Evolutionary conservation across 306 rosid genomes (phyloP), one percentile per base, ranked within the genome.

Genomic region (Notholithocarpus densiflorus): DNA sequence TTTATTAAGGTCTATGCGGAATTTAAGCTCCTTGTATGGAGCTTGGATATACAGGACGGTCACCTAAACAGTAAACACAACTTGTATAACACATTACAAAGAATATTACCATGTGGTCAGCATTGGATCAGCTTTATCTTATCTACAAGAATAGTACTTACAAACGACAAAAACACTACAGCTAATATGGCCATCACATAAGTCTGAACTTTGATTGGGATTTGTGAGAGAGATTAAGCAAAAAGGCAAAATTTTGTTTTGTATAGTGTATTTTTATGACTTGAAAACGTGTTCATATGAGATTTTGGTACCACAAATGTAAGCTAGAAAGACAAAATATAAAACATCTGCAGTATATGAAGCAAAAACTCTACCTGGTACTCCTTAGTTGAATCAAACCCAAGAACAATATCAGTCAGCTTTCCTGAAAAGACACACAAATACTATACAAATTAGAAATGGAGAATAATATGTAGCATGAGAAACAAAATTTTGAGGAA

Each of bases 401-500:
- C 98, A 70, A 93, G 95, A 87, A 90, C 83, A 64, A 91, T 82
- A 91, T 93, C 97, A 64, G 78, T 92, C 68, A 89, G 78, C 74
- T 90, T 89, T 79, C 95, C 98, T 93, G 78, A 6, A 84, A 19
- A 75, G 54, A 79, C 24, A 72, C 45, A 61, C 75, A 71, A 24
- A 27, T 23, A 37, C 3, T 12, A 48, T 19, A 53, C 3, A 21
- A 48, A 24, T 27, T 24, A 8, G 45, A 17, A 51, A 70, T 20
- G 11, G 15, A 21, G 54, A 72, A 24, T 31, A 60, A 66, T 52
- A 62, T 8, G 45, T 40, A 40, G 19, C 5, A 74, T 15, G 18
- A 26, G n/a, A 21, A 34, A 31, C 18, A 37, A 72, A 40, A 14
- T 13, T 24, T 56, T 6, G 32, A 55, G 2, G 10, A 77, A 21